Evolutionary conservation across 176 grass and related monocot genomes (phyloP), one percentile per base, ranked within the genome.

Genomic region (Otatea glauca): DNA sequence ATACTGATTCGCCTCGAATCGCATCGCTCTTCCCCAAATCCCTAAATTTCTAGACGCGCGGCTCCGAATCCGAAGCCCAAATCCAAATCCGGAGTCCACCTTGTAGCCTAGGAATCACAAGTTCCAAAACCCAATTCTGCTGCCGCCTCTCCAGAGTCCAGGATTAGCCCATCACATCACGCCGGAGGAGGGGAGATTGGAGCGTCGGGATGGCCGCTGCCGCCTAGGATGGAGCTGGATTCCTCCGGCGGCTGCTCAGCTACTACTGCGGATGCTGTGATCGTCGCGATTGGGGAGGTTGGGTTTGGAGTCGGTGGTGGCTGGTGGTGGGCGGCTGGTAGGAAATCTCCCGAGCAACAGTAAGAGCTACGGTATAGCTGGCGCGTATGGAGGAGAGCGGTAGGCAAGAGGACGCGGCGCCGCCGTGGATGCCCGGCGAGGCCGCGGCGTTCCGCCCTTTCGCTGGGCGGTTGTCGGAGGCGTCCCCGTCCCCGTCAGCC

Each of bases 191-290:
- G 77, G 62, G 72, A 45, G 62, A 87, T 87, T 70, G 55, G 65
- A 77, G 79, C 45, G 60, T 76, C 77, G 49, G 37, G 51, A 86
- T 78, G 85, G 80, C 75, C 10, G 84, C 88, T 20, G 65, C 48
- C 79, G 66, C 68, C 53, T 91, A 91, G 89, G 75, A 91, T 91
- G 89, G 85, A 91, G 89, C 70, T 91, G 80, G 89, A 90, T 68
- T 90, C 84, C 60, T 87, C 80, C 60, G 84, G 89, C 84, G 60
- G 68, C 68, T 51, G 60, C 80, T 87, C 41, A n/a, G 84, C 74
- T 84, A 84, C 80, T 68, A 60, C 74, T 5, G 51, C 29, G 67
- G 74, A 68, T 53, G 84, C 74, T 90, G 80, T 84, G 89, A 91
- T 87, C 80, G 44, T 65, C 49, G 72, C 66, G 9, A 39, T 68